Percentiles rank a stretch among this genome's conserved stretches.
Conservation (phyloP, 148 eudicot species). For the Cornus controversa region DNA sequence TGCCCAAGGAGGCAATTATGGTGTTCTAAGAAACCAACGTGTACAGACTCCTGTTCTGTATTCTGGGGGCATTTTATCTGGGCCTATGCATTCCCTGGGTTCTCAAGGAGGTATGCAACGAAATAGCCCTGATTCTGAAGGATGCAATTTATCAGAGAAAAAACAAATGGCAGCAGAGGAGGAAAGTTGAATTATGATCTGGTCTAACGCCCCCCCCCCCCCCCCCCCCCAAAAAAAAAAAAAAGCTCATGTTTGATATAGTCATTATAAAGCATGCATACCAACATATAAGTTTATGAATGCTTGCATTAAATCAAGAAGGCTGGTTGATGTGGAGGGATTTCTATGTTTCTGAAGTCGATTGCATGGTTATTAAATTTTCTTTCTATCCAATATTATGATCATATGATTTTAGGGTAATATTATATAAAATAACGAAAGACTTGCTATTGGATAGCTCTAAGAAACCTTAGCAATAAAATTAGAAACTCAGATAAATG, state of each 20-base stretch:
- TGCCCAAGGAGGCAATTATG: conserved; percentile 60
- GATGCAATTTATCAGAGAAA: conserved; percentile 79
- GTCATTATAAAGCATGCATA: neutral
- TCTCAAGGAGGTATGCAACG: too few relatives aligned
- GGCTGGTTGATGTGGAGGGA: too few relatives aligned
- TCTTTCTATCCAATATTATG: too few relatives aligned
- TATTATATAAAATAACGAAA: too few relatives aligned
- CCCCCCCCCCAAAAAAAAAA: neutral
- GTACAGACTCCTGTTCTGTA: conserved; percentile 50
- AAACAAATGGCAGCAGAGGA: conserved; percentile 82
- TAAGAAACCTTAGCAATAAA: too few relatives aligned
- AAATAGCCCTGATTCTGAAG: conserved; percentile 60
- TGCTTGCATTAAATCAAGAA: neutral
- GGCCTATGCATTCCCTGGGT: conserved; percentile 57
- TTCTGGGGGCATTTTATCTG: conserved; percentile 64
- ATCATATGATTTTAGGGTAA: too few relatives aligned
- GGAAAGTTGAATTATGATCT: conserved; percentile 69
- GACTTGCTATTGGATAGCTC: too few relatives aligned
- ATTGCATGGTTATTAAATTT: too few relatives aligned
- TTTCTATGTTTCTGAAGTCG: too few relatives aligned
- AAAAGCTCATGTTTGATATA: neutral
- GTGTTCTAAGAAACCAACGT: conserved; percentile 64
- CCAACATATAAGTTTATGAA: neutral
- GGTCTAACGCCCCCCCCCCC: neutral
- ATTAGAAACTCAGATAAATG: too few relatives aligned